Percentiles rank a stretch among this genome's conserved stretches.
phyloP scores from a whole-genome alignment of 2,329 filamentous ascomycete genomes.

The Samsoniella hepiali region DNA sequence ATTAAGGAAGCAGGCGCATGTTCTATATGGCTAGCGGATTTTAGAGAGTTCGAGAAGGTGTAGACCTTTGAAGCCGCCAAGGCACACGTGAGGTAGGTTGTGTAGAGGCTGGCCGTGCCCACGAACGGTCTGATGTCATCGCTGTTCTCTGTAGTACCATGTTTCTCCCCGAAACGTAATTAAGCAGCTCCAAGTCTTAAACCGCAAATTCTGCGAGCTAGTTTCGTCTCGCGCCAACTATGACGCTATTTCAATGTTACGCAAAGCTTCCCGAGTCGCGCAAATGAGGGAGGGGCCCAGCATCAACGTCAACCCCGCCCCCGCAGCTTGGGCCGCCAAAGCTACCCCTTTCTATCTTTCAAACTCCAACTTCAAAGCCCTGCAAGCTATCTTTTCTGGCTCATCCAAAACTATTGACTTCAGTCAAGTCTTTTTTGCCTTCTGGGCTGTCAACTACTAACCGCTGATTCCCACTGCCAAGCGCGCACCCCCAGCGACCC shows the following conservation, averaged over 20 bases:
- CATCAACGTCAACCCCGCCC: constrained; percentile 13
- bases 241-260: not conserved
- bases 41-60: no score
- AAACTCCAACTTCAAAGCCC: not conserved
- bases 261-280: not conserved
- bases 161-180: no score
- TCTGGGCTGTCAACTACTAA: not conserved
- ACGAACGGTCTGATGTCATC: not conserved
- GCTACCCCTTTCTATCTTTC: constrained; percentile 14
- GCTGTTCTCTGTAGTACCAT: no score
- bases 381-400: not conserved
- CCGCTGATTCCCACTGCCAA: not conserved
- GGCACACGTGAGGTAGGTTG: not conserved
- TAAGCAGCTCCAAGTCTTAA: not conserved
- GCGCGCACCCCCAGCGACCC: not conserved
- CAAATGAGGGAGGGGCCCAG: constrained; percentile 1
- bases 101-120: not conserved
- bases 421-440: not conserved
- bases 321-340: constrained; percentile 14
- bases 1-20: no score
- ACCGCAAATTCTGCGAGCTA: not conserved
- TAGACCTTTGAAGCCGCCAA: no score
- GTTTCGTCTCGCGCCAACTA: not conserved
- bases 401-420: not conserved
- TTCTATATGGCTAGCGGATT: no score